Conservation (phyloP, 768 basidiomycete genomes). For the Hemileccinum impolitum region DNA sequence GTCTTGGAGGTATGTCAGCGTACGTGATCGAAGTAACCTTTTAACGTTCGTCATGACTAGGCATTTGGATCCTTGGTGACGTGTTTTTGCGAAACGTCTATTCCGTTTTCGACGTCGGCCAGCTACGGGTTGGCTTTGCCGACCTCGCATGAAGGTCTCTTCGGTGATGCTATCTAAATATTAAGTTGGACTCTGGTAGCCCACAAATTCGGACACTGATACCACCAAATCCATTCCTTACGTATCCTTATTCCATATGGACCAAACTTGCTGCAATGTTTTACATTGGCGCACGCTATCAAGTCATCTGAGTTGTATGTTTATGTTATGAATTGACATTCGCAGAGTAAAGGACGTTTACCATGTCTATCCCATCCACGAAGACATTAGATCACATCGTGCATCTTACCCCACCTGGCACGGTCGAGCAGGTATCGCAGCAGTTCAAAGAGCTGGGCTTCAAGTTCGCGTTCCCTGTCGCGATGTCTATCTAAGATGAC, state of each 20-base stretch:
- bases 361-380: constrained; percentile 34
- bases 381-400: constrained; percentile 65
- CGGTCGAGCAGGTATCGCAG: constrained; percentile 45
- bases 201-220: background rate
- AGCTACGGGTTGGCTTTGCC: constrained; percentile 42
- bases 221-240: background rate
- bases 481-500: background rate
- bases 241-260: background rate
- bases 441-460: constrained; percentile 64
- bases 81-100: constrained; percentile 47
- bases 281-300: background rate
- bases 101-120: constrained; percentile 41
- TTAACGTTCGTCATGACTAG: constrained; percentile 5
- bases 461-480: constrained; percentile 40
- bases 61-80: constrained; percentile 36
- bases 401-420: constrained; percentile 64
- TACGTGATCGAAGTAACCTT: background rate
- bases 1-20: constrained; percentile 19
- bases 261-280: background rate
- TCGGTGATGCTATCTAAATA: too few species aligned
- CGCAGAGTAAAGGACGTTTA: background rate
- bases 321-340: background rate
- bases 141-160: constrained; percentile 17
- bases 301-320: background rate
- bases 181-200: constrained; percentile 3